phyloP scores from a whole-genome alignment of 768 basidiomycete species.

The Jaapia argillacea region DNA sequence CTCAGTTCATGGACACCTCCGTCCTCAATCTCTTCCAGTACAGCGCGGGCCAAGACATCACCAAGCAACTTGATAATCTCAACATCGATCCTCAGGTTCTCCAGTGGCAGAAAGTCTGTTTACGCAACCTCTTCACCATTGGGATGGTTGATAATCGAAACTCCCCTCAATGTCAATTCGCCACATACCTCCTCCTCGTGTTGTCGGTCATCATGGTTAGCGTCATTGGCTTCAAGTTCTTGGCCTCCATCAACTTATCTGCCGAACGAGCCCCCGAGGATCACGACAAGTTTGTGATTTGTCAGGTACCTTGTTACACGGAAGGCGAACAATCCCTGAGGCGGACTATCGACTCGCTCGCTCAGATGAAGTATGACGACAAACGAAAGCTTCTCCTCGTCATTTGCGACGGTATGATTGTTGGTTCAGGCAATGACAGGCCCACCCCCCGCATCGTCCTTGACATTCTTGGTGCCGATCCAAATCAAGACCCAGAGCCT shows the following conservation, averaged over 20 bases:
- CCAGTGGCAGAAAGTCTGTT: slow-evolving; percentile 70
- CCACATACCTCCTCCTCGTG: slow-evolving; percentile 83
- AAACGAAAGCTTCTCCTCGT: slow-evolving; percentile 91
- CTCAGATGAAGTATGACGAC: slow-evolving; percentile 94
- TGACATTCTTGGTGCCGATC: slow-evolving; percentile 91
- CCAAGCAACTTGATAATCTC: slow-evolving; percentile 58
- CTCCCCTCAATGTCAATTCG: slow-evolving; percentile 85
- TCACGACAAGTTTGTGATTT: slow-evolving; percentile 95
- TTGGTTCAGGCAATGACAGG: slow-evolving; percentile 93
- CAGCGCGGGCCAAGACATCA: slow-evolving; percentile 70
- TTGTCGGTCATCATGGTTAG: slow-evolving; percentile 88
- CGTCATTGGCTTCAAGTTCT: slow-evolving; percentile 94
- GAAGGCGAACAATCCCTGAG: slow-evolving; percentile 85
- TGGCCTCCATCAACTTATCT: slow-evolving; percentile 82
- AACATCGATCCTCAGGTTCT: slow-evolving; percentile 52
- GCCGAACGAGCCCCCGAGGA: slow-evolving; percentile 79
- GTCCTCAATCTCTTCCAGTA: slow-evolving; percentile 71
- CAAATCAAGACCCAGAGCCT: slow-evolving; percentile 89
- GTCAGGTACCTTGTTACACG: slow-evolving; percentile 98
- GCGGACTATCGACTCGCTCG: slow-evolving; percentile 87
- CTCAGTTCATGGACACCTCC: slow-evolving; percentile 60
- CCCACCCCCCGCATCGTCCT: slow-evolving; percentile 94
- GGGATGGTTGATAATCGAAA: slow-evolving; percentile 90
- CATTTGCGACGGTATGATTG: slow-evolving; percentile 97
- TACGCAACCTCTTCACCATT: slow-evolving; percentile 88